Percentiles rank a stretch among this genome's conserved stretches.
Conservation (phyloP, 768 basidiomycete genomes). For the Tricholoma flavovirens region DNA sequence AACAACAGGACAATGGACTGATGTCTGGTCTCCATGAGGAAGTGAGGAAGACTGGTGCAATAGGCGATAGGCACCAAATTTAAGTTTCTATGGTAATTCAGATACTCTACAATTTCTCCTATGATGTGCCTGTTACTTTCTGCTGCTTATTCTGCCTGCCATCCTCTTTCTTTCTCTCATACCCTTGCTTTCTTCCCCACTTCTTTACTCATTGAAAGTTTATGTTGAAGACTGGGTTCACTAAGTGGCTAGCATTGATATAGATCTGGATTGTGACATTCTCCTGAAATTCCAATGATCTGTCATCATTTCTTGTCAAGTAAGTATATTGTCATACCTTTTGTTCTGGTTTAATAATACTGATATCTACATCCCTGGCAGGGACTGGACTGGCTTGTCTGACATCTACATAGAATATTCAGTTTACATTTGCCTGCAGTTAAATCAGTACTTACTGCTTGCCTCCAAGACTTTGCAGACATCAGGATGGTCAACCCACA, state of each 20-base stretch:
- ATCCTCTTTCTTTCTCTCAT: neutral
- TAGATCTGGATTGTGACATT: neutral
- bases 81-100: neutral
- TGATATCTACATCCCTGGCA: neutral
- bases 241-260: neutral
- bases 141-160: neutral
- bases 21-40: neutral
- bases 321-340: conserved; percentile 1
- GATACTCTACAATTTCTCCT: neutral
- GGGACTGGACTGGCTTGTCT: neutral
- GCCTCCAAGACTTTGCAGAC: neutral
- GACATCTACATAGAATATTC: neutral
- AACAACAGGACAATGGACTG: neutral
- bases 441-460: neutral
- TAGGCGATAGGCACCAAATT: neutral
- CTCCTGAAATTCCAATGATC: neutral
- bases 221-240: neutral
- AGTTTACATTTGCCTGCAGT: neutral
- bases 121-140: neutral
- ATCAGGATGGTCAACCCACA: neutral
- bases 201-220: neutral
- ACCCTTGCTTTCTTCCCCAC: neutral
- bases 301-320: neutral
- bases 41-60: neutral
- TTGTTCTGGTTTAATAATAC: neutral